These are phyloP conservation scores for Cadophora gregata DNA, from an alignment of 2,329 filamentous ascomycete genomes.

Conservation along the genomic window DNA sequence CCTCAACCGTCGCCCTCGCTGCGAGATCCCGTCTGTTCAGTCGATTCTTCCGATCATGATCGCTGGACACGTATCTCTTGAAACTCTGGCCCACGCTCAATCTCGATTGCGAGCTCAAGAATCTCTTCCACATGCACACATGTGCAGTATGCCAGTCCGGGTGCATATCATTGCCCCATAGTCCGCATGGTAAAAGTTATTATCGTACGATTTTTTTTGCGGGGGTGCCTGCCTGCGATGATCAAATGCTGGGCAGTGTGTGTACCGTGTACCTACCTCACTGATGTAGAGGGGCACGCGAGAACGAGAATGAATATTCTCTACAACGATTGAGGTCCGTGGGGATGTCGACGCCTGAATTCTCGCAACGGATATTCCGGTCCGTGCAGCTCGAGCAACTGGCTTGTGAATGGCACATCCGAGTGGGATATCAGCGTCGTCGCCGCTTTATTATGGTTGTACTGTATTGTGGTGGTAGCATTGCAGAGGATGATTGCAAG, in stretches of 20 bases:
- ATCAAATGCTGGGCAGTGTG: not conserved
- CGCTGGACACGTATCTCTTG: not conserved
- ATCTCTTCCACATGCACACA: not conserved
- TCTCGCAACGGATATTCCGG: not conserved
- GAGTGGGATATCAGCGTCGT: too few relatives aligned
- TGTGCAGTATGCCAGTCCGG: not conserved
- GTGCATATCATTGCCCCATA: too few relatives aligned
- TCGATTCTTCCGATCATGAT: not conserved
- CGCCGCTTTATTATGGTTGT: not conserved
- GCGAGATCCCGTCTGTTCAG: slow-evolving; percentile 3
- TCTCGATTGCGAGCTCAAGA: not conserved
- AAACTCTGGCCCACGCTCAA: too few relatives aligned
- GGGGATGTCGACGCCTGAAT: not conserved
- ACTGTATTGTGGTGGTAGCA: not conserved
- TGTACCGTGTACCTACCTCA: not conserved
- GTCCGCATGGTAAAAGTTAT: not conserved
- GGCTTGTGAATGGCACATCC: not conserved
- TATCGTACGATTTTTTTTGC: not conserved
- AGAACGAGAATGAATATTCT: not conserved
- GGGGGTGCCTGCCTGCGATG: not conserved
- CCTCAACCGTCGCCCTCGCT: not conserved
- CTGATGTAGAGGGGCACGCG: not conserved
- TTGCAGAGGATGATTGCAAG: not conserved
- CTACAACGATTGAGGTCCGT: not conserved
- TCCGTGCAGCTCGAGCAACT: not conserved